phyloP scores from a whole-genome alignment of 148 eudicot species.

The Chenopodium berlandieri region DNA sequence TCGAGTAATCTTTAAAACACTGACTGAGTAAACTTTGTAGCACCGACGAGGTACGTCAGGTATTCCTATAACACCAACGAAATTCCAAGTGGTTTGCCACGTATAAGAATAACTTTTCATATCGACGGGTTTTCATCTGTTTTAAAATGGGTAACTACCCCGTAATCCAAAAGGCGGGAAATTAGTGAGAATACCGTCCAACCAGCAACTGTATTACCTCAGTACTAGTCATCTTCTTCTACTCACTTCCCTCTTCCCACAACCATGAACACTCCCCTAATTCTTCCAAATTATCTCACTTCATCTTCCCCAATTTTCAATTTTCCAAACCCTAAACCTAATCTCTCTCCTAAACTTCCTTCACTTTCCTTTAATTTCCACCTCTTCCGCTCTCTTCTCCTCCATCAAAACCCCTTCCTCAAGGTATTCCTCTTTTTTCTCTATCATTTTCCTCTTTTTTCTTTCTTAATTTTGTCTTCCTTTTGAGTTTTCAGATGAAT shows the following conservation, averaged over 20 bases:
- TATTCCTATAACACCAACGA: no score
- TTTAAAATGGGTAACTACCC: no score
- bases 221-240: background rate
- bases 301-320: slow-evolving; percentile 9
- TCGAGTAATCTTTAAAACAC: no score
- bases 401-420: background rate
- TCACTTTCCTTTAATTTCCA: slow-evolving; percentile 4
- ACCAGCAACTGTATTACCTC: background rate
- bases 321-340: slow-evolving; percentile 8
- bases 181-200: background rate
- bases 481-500: slow-evolving; percentile 1
- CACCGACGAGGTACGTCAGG: no score
- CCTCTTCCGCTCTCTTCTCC: background rate
- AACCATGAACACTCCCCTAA: background rate
- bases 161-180: background rate
- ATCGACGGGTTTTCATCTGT: no score
- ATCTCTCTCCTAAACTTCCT: background rate
- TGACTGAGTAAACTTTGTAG: no score
- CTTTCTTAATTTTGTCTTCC: background rate
- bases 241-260: background rate
- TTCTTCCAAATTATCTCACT: slow-evolving; percentile 3
- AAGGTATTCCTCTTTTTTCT: background rate
- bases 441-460: no score
- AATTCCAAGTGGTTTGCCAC: no score
- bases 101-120: no score